Conservation (phyloP, 768 basidiomycete species). For the Trametes villosa region DNA sequence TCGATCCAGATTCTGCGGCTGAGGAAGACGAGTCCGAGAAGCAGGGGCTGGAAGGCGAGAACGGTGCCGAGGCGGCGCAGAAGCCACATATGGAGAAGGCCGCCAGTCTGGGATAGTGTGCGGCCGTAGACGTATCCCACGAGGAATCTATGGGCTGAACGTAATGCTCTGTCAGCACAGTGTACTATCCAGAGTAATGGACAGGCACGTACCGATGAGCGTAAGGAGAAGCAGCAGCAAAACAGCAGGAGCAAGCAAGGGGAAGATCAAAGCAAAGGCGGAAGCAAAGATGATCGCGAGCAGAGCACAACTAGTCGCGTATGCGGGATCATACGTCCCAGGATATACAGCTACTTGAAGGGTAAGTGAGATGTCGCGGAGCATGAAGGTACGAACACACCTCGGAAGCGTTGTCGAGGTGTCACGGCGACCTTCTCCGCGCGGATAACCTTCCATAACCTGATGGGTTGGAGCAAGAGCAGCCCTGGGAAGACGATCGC, state of each 20-base stretch:
- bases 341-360: conserved; percentile 63
- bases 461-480: conserved; percentile 71
- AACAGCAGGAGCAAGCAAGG: conserved; percentile 74
- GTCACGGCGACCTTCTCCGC: conserved; percentile 67
- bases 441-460: conserved; percentile 59
- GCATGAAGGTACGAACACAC: conserved; percentile 47
- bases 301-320: conserved; percentile 66
- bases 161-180: background rate
- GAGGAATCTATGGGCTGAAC: conserved; percentile 76
- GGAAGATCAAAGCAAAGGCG: conserved; percentile 75
- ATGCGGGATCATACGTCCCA: conserved; percentile 68
- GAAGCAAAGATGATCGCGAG: conserved; percentile 74
- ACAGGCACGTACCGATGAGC: conserved; percentile 56
- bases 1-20: conserved; percentile 72
- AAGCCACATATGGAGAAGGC: conserved; percentile 75
- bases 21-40: conserved; percentile 75
- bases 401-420: conserved; percentile 78
- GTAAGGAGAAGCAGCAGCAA: conserved; percentile 66
- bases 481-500: conserved; percentile 74
- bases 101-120: conserved; percentile 75
- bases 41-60: conserved; percentile 70
- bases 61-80: conserved; percentile 74
- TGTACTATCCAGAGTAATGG: background rate
- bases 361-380: background rate
- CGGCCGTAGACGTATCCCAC: conserved; percentile 79